These are phyloP conservation scores for Diutina siamensis DNA, from an alignment of 1,139 yeast species.

Conservation along the genomic window DNA sequence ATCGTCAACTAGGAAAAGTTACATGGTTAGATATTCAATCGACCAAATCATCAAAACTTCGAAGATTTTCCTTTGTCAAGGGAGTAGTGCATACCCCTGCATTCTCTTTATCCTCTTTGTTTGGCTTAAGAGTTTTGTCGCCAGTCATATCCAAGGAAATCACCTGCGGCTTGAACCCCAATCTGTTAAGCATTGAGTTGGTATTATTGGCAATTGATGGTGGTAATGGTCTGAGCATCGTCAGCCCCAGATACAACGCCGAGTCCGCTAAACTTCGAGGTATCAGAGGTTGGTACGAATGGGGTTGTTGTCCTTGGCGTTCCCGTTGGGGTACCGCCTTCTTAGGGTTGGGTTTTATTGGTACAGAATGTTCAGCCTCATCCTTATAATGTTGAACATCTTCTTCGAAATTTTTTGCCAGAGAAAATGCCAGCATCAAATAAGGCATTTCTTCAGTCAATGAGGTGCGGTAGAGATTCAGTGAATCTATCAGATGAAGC, in stretches of 20 bases:
- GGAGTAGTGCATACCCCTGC: slow-evolving; percentile 11
- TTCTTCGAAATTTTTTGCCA: slow-evolving; percentile 39
- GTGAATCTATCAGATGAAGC: neutral
- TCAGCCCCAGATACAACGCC: slow-evolving; percentile 1
- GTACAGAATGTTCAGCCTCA: neutral
- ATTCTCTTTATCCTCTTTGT: slow-evolving; percentile 12
- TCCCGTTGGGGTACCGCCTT: no score
- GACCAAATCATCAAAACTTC: slow-evolving; percentile 16
- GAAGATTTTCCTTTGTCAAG: slow-evolving; percentile 23
- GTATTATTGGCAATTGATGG: slow-evolving; percentile 14
- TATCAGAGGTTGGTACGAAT: neutral
- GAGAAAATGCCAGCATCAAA: slow-evolving; percentile 45
- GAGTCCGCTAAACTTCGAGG: neutral
- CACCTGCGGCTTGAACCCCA: slow-evolving; percentile 35
- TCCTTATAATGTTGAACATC: slow-evolving; percentile 24
- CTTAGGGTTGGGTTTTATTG: neutral
- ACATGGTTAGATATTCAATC: slow-evolving; percentile 16
- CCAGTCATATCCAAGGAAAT: slow-evolving; percentile 20
- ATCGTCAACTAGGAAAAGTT: no score
- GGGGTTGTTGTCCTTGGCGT: no score
- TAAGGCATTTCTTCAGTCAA: slow-evolving; percentile 45
- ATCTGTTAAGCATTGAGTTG: slow-evolving; percentile 24
- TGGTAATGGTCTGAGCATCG: neutral
- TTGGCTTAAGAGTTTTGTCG: neutral
- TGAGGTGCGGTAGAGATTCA: slow-evolving; percentile 16